phyloP scores from a whole-genome alignment of 169 alveolate genomes.

The Eimeria acervulina region DNA sequence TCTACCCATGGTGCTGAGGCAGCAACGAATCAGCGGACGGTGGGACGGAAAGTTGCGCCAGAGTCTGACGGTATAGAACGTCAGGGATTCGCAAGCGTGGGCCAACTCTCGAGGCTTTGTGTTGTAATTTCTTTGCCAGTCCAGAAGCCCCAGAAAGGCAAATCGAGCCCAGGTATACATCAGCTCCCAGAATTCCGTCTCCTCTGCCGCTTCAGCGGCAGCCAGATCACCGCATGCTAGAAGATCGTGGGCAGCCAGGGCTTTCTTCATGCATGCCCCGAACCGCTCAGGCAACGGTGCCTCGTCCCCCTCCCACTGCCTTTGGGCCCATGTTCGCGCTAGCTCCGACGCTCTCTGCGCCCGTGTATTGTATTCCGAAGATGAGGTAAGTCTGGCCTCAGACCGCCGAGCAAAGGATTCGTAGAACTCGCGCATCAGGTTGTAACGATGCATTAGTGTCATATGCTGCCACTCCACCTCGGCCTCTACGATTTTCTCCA shows the following conservation, averaged over 20 bases:
- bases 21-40: slow-evolving; percentile 83
- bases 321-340: slow-evolving; percentile 9
- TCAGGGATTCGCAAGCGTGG: slow-evolving; percentile 82
- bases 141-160: slow-evolving; percentile 85
- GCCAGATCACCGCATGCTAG: slow-evolving; percentile 13
- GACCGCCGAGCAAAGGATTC: slow-evolving; percentile 35
- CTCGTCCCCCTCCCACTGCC: slow-evolving; percentile 45
- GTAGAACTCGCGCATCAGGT: slow-evolving; percentile 61
- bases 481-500: slow-evolving; percentile 83
- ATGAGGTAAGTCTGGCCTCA: neutral
- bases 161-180: slow-evolving; percentile 88
- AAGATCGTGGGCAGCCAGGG: neutral
- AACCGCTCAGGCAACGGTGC: slow-evolving; percentile 41
- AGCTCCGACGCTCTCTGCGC: slow-evolving; percentile 34
- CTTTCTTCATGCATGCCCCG: neutral
- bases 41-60: slow-evolving; percentile 84
- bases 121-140: slow-evolving; percentile 89
- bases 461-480: slow-evolving; percentile 84
- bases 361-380: neutral
- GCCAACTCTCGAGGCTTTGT: slow-evolving; percentile 87
- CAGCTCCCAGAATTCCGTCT: slow-evolving; percentile 86
- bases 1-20: slow-evolving; percentile 90
- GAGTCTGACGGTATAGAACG: slow-evolving; percentile 69
- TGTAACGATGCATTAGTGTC: slow-evolving; percentile 84
- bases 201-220: slow-evolving; percentile 51